phyloP scores from a whole-genome alignment of 208 protist species.

The Phytomonas francai region DNA sequence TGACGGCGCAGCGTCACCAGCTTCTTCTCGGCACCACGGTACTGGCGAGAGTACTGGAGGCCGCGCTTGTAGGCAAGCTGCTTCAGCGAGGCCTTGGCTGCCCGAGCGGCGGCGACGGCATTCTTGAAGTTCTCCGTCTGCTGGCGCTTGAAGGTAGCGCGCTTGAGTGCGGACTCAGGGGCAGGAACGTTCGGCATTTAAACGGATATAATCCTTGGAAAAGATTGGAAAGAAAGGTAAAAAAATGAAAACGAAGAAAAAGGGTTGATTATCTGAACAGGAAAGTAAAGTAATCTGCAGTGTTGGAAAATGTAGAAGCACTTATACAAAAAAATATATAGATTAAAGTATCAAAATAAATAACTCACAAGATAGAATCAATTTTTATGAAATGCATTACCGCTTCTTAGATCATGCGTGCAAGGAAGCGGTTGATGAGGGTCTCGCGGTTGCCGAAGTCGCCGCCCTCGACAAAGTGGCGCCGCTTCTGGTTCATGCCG shows the following conservation, averaged over 20 bases:
- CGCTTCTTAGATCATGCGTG: conserved; percentile 93
- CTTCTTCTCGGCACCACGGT: conserved; percentile 86
- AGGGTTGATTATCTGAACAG: too few relatives aligned
- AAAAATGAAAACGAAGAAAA: too few relatives aligned
- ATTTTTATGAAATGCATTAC: neutral
- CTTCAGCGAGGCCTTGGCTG: conserved; percentile 57
- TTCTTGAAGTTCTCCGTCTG: conserved; percentile 88
- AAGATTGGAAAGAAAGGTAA: conserved; percentile 2
- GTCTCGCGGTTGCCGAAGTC: conserved; percentile 99
- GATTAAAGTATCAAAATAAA: neutral
- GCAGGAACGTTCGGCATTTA: conserved; percentile 75
- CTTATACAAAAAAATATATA: neutral
- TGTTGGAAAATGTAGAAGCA: neutral
- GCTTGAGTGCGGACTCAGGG: conserved; percentile 85
- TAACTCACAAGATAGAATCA: neutral
- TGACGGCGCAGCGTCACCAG: conserved; percentile 80
- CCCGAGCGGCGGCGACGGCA: conserved; percentile 64
- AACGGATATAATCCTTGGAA: neutral
- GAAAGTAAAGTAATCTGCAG: too few relatives aligned
- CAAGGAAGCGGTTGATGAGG: conserved; percentile 97
- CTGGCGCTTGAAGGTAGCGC: conserved; percentile 87
- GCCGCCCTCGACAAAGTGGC: conserved; percentile 99
- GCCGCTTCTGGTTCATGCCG: conserved; percentile 95
- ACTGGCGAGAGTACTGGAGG: conserved; percentile 95
- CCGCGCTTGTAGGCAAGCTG: conserved; percentile 63